A percentile compares a stretch with the other conserved stretches of the same genome.
These are phyloP conservation scores for Xenoacremonium recifei DNA, from an alignment of 2,329 filamentous ascomycete species.

Conservation along the genomic window DNA sequence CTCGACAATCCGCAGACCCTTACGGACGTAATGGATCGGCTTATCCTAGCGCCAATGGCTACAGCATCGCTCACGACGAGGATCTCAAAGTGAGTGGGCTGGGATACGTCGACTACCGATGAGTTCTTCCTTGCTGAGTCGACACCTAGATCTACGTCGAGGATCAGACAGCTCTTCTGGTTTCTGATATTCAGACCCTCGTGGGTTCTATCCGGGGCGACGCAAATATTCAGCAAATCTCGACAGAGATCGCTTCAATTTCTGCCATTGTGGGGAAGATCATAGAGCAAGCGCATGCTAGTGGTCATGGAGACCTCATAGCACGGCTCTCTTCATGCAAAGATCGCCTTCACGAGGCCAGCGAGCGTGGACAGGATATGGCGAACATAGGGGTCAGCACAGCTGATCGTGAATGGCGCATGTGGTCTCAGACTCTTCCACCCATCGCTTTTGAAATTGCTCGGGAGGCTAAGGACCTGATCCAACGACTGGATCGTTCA, in stretches of 20 bases:
- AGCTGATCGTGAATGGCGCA: constrained; percentile 56
- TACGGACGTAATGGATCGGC: constrained; percentile 33
- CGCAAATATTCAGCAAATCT: constrained; percentile 62
- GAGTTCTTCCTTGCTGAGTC: constrained; percentile 7
- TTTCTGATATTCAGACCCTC: constrained; percentile 79
- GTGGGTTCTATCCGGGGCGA: constrained; percentile 70
- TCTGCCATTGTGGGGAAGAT: constrained; percentile 69
- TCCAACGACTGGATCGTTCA: constrained; percentile 41
- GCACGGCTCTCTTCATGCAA: constrained; percentile 61
- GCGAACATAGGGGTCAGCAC: constrained; percentile 47
- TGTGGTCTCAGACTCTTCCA: constrained; percentile 69
- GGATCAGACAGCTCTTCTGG: constrained; percentile 75
- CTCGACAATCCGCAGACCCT: constrained; percentile 54
- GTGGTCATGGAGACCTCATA: constrained; percentile 51
- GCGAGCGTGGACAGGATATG: constrained; percentile 59
- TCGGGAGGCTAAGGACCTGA: constrained; percentile 74
- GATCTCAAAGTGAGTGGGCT: constrained; percentile 45
- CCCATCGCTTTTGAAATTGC: constrained; percentile 87
- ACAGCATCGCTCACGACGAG: constrained; percentile 40
- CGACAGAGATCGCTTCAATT: constrained; percentile 69
- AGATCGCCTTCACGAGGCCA: constrained; percentile 62
- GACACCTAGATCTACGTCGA: constrained; percentile 69
- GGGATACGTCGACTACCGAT: background rate
- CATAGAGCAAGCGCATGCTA: constrained; percentile 61
- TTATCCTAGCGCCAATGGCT: constrained; percentile 35